These are phyloP conservation scores for Vanrija sp. DNA, from an alignment of 1,284 basidiomycete species.

Conservation along the genomic window DNA sequence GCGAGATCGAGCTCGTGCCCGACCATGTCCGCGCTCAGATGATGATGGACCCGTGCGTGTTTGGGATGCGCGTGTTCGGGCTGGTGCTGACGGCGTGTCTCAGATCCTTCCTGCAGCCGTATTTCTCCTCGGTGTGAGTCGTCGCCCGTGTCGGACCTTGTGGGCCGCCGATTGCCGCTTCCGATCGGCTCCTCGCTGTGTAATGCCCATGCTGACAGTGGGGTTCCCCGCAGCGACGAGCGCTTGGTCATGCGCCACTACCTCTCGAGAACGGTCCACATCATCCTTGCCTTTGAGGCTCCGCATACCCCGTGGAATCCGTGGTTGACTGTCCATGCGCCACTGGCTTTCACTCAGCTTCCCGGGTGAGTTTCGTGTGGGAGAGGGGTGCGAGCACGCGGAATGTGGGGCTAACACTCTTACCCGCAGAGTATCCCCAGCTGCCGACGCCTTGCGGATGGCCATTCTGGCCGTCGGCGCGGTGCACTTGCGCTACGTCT, in stretches of 20 bases:
- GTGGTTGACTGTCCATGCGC: conserved; percentile 40
- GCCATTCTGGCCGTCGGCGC: conserved; percentile 42
- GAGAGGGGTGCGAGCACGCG: too few species aligned
- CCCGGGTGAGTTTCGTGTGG: conserved; percentile 34
- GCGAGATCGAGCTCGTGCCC: conserved; percentile 22
- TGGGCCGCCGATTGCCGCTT: not conserved
- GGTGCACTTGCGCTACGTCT: conserved; percentile 38
- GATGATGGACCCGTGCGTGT: conserved; percentile 43
- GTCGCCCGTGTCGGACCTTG: too few species aligned
- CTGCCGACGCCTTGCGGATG: conserved; percentile 39
- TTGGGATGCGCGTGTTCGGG: not conserved
- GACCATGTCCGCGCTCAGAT: conserved; percentile 26
- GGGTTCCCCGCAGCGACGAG: conserved; percentile 28
- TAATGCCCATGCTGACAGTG: not conserved
- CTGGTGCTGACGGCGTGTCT: not conserved
- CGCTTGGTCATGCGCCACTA: conserved; percentile 45
- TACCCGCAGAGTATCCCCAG: conserved; percentile 23
- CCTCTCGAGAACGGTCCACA: conserved; percentile 37
- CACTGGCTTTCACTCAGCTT: conserved; percentile 37
- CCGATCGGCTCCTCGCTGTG: not conserved
- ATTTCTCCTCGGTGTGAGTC: conserved; percentile 38
- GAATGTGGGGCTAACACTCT: conserved; percentile 1
- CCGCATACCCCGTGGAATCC: conserved; percentile 40
- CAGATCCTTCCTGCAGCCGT: conserved; percentile 39
- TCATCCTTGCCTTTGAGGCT: conserved; percentile 42